phyloP scores from a whole-genome alignment of 129 eudicot genomes.

The Mikania micrantha region DNA sequence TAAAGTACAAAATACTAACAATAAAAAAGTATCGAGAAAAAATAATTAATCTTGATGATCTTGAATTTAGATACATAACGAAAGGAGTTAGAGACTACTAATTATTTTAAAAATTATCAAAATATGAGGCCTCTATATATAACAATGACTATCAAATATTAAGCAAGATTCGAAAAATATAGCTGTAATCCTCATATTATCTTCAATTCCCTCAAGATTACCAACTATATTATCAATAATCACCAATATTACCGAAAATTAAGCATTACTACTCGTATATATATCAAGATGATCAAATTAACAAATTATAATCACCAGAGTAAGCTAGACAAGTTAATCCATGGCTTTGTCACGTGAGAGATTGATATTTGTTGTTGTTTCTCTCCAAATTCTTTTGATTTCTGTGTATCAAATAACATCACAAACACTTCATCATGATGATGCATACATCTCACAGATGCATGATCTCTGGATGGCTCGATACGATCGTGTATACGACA shows the following conservation, averaged over 20 bases:
- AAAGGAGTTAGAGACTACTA: too few relatives aligned
- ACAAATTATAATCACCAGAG: too few relatives aligned
- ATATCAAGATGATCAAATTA: not conserved
- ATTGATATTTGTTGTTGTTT: not conserved
- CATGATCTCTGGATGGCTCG: slow-evolving; percentile 40
- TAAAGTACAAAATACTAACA: too few relatives aligned
- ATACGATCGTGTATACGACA: slow-evolving; percentile 31
- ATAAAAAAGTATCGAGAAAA: too few relatives aligned
- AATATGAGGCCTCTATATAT: not conserved
- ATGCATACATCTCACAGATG: slow-evolving; percentile 9
- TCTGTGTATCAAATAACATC: slow-evolving; percentile 20
- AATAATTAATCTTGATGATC: too few relatives aligned
- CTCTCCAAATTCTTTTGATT: slow-evolving; percentile 4
- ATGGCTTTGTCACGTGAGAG: slow-evolving; percentile 19
- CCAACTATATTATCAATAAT: not conserved
- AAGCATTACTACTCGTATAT: not conserved
- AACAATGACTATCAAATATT: not conserved
- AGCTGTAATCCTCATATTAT: not conserved
- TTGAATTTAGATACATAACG: too few relatives aligned
- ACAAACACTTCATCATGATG: not conserved
- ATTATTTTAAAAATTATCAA: not conserved
- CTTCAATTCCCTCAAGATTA: too few relatives aligned
- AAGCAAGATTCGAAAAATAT: not conserved
- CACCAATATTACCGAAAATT: not conserved
- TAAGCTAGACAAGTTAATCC: not conserved